A percentile compares a stretch with the other conserved stretches of the same genome.
phyloP scores from a whole-genome alignment of 2,329 filamentous ascomycete species.

The Helotiales sp. region DNA sequence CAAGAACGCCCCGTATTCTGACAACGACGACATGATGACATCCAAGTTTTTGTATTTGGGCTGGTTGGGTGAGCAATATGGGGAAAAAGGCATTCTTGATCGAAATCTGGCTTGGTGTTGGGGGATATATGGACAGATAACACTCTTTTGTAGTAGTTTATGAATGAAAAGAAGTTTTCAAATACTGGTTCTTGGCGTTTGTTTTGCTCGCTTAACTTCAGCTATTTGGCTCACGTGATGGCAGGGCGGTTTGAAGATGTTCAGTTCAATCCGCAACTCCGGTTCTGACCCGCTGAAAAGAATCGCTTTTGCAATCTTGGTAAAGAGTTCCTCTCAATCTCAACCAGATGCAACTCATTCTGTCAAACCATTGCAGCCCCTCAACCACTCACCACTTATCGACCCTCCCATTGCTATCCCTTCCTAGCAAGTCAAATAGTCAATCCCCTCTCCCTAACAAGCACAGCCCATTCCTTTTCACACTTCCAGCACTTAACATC shows the following conservation, averaged over 20 bases:
- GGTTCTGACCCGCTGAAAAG: too few species aligned
- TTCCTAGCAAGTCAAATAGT: not conserved
- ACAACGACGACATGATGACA: too few species aligned
- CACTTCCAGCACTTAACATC: not conserved
- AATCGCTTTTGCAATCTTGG: too few species aligned
- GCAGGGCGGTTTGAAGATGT: too few species aligned
- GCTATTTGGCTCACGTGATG: too few species aligned
- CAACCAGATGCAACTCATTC: too few species aligned
- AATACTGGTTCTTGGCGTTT: not conserved
- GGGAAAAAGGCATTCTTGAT: not conserved
- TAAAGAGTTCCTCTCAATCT: too few species aligned
- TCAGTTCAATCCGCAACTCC: too few species aligned
- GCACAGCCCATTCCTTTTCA: not conserved
- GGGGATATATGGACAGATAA: not conserved
- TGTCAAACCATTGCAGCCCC: too few species aligned
- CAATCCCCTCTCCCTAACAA: not conserved
- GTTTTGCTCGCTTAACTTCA: too few species aligned
- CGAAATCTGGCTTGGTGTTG: not conserved
- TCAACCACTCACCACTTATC: not conserved
- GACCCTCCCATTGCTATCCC: not conserved
- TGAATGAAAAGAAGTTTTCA: not conserved
- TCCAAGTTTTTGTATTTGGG: not conserved
- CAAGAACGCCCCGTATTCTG: too few species aligned
- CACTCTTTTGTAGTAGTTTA: not conserved
- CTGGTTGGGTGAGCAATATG: too few species aligned